Evolutionary conservation across 345 rosid genomes (phyloP), one percentile per base, ranked within the genome.

Genomic region (Dipteronia dyeriana): DNA sequence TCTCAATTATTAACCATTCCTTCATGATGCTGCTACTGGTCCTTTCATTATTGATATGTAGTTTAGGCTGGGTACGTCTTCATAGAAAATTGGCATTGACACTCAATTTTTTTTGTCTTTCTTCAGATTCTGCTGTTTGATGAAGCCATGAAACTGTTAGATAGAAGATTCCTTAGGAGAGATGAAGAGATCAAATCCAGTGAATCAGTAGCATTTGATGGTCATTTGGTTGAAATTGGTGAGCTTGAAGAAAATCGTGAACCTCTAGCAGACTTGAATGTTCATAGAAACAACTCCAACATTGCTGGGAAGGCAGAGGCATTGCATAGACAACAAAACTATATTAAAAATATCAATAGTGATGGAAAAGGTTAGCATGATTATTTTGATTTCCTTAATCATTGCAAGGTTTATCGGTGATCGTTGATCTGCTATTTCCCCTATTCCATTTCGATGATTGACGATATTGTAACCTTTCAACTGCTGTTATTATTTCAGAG

Each of bases 171-270:
- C 78, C 85, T 88, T 60, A 83, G 79, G 85, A 86, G 80, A 81
- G 87, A 82, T 79, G 88, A 89, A 80, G 84, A 67, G 72, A 76
- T 89, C 78, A 80, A 70, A 70, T 78, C 86, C 70, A 85, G 86
- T 25, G 87, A 86, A 73, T 85, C 86, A 75, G 67, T 84, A 73
- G 45, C 75, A 64, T 83, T 88, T 76, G 88, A 83, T 76, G 85
- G 80, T 78, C 82, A 86, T 82, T 66, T 86, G 76, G 91, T 89
- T n/a, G 91, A 88, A 64, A 63, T 84, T 62, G 90, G 88, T 69
- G 86, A 84, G 56, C 59, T 54, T 68, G 84, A 73, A 51, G 79
- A 62, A 79, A 62, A 78, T 31, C 25, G 5, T 34, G 71, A 79
- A 66, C 26, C 79, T 54, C 41, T 51, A 2, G 62, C 41, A 7